These are phyloP conservation scores for Aegilops speltoides DNA, from an alignment of 176 grass and related monocot genomes.

Conservation along the genomic window DNA sequence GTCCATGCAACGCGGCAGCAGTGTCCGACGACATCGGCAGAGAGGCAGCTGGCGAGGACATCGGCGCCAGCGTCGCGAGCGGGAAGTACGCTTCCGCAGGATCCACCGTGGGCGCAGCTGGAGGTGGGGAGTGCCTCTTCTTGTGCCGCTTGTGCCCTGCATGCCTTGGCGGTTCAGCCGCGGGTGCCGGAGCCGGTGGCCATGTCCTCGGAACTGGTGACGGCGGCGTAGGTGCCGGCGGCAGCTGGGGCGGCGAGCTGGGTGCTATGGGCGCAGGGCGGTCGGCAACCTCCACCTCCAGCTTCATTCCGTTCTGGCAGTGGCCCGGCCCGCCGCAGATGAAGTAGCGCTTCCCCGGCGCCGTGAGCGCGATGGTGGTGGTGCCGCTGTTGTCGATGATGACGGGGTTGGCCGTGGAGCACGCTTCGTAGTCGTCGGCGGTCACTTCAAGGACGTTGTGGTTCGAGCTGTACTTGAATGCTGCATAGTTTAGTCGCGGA, in stretches of 20 bases:
- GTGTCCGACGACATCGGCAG: slow-evolving; percentile 3
- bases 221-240: not conserved
- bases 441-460: slow-evolving; percentile 72
- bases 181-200: not conserved
- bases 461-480: slow-evolving; percentile 51
- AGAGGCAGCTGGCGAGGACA: slow-evolving; percentile 20
- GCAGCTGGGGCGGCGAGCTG: slow-evolving; percentile 26
- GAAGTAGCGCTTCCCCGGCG: slow-evolving; percentile 69
- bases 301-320: slow-evolving; percentile 78
- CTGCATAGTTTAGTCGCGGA: not conserved
- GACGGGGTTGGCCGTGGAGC: slow-evolving; percentile 48
- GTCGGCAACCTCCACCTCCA: slow-evolving; percentile 51
- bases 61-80: slow-evolving; percentile 9
- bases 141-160: slow-evolving; percentile 31
- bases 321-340: slow-evolving; percentile 65
- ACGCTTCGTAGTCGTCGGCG: slow-evolving; percentile 41
- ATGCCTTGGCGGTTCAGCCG: not conserved
- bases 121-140: slow-evolving; percentile 27
- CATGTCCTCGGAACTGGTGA: not conserved
- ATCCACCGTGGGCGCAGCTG: not conserved
- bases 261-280: slow-evolving; percentile 31
- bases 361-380: slow-evolving; percentile 49
- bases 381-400: slow-evolving; percentile 49
- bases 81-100: slow-evolving; percentile 29
- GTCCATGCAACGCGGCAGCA: not conserved